Evolutionary conservation across 2,329 filamentous ascomycete species (phyloP), one percentile per base, ranked within the genome.

Genomic region (Sarocladium brachiariae): DNA sequence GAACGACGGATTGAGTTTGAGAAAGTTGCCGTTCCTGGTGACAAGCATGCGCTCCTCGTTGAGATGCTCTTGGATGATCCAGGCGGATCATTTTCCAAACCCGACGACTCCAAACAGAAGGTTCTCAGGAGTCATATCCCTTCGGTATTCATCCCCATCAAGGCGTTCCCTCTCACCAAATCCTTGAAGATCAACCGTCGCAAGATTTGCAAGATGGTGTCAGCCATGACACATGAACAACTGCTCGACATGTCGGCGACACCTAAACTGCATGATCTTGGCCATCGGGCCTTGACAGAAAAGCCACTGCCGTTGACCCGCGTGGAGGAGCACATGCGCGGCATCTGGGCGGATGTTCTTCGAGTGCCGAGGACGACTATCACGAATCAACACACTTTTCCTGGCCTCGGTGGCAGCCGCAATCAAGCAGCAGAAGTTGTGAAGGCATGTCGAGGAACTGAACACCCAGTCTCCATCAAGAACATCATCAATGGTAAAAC

Each of bases 171-270:
- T 0, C 57, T 78, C 19, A 77, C 74, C 0, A 64, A 69, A 0
- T 74, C 74, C 0, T 65, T 78, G 49, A 75, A 80, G 55, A 67
- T 78, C 35, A 72, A 78, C 55, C 67, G 74, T 2, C 64, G 69
- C 16, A 70, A 70, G 49, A 66, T 80, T 7, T 71, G 73, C 51
- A 71, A 68, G 53, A 66, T 72, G 53, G 70, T 72, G 24, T 57
- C 67, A 1, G 66, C 67, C 0, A 53, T 76, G 9, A 70, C 71
- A 0, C 67, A 67, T 4, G 62, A 70, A 2, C 69, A 77, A 52
- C 63, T 79, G 1, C 51, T 72, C 1, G 65, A 62, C 0, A 62
- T 79, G 13, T 67, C 68, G 1, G 63, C 59, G 2, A 65, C 68
- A 9, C 61, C 66, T 1, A 70, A 67, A 38, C 61, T 65, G 0